Evolutionary conservation across 371 early-diverging fungal genomes (phyloP).

Genomic region (Apophysomyces sp.): DNA sequence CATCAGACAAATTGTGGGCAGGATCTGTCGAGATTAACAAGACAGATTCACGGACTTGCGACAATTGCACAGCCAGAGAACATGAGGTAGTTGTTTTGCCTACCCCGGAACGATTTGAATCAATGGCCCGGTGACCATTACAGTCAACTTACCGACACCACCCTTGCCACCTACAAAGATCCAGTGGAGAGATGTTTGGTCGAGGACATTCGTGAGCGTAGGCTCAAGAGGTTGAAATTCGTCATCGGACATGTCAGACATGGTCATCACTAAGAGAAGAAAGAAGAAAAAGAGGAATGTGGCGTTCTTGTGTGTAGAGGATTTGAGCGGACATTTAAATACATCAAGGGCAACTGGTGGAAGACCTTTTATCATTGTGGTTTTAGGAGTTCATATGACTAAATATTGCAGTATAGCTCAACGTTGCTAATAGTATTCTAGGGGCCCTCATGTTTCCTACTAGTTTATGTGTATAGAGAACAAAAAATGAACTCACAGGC

Average conservation of each 20-base stretch:
- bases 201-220: constrained; percentile 91
- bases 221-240: constrained; percentile 73
- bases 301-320: neutral
- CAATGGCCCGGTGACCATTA: neutral
- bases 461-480: too few species aligned
- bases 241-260: constrained; percentile 59
- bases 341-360: too few species aligned
- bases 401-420: too few species aligned
- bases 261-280: constrained; percentile 10
- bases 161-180: constrained; percentile 99
- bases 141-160: constrained; percentile 87
- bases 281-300: constrained; percentile 3
- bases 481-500: too few species aligned
- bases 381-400: too few species aligned
- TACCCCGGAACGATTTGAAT: constrained; percentile 11
- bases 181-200: constrained; percentile 94
- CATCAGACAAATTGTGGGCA: constrained; percentile 98
- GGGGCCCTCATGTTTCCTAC: too few species aligned
- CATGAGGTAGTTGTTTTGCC: constrained; percentile 76
- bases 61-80: constrained; percentile 89
- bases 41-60: constrained; percentile 90
- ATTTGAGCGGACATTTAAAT: neutral
- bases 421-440: too few species aligned
- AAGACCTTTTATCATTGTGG: too few species aligned
- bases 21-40: constrained; percentile 98